Evolutionary conservation across 1,284 basidiomycete genomes (phyloP), one percentile per base, ranked within the genome.

Genomic region (Omphalotus olearius): DNA sequence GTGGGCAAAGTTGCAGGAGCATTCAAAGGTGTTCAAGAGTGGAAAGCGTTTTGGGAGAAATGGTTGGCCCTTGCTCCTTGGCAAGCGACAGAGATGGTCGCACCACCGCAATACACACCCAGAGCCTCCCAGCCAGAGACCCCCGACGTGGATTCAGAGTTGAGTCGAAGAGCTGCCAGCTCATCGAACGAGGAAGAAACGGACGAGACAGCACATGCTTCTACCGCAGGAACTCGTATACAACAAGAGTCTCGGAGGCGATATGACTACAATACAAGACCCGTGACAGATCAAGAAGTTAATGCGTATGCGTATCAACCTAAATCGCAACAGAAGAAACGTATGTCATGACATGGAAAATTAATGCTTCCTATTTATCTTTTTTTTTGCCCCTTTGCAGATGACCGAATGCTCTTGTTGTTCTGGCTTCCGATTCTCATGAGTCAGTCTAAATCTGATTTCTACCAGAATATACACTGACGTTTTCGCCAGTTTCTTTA

Each of bases 361-460:
- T 23, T 28, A 16, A 42, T 45, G 47, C 16, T 36, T 36, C n/a
- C 51, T 26, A 37, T 45, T 14, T 41, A 30, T 35, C 28, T 62
- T 0, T 56, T 46, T 6, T 44, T 59, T 33, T 20, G 41, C 58
- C 30, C 40, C 46, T 40, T 26, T 59, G 20, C 61, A 91, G 93
- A 91, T 68, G 93, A 98, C 67, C 84, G 85, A 44, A 97, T 98
- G 94, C 80, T 98, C 45, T 69, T 94, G 47, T 70, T 91, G 52
- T 97, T 98, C 77, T 98, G 94, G 94, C 78, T 97, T 59, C 94
- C 94, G 2, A 91, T 95, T 57, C 74, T 97, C 28, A 67, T 92
- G 57, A 68, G 88, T 90, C 60, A 72, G 86, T 83, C 1, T 45
- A 45, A 37, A 50, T 53, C 11, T 49, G 33, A 40, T 30, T 43